Evolutionary conservation across 2,329 filamentous ascomycete genomes (phyloP).

Genomic region (Venturia asperata): DNA sequence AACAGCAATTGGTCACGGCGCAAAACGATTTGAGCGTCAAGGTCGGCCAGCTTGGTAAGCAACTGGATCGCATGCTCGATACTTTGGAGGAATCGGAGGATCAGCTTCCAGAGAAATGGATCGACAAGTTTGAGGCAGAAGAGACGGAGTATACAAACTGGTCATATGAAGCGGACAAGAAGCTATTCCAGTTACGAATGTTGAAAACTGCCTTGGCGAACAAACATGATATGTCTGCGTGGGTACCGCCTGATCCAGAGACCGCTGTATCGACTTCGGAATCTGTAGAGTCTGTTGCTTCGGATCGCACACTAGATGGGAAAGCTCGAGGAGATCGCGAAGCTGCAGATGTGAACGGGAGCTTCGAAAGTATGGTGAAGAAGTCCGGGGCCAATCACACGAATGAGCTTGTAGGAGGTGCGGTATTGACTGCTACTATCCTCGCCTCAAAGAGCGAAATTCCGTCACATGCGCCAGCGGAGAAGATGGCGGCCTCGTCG

Average conservation of each 20-base stretch:
- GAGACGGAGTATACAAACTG: conserved; percentile 75
- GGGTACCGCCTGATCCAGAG: not conserved
- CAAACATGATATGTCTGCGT: not conserved
- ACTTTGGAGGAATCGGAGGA: conserved; percentile 76
- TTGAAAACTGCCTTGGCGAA: conserved; percentile 6
- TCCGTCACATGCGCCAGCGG: not conserved
- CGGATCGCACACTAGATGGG: not conserved
- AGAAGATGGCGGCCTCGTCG: not conserved
- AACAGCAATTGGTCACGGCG: conserved; percentile 39
- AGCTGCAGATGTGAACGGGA: not conserved
- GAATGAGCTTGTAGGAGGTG: not conserved
- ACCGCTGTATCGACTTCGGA: not conserved
- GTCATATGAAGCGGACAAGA: conserved; percentile 69
- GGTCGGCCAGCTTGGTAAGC: conserved; percentile 55
- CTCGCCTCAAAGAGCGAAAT: not conserved
- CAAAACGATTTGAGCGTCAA: conserved; percentile 59
- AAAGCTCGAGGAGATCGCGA: not conserved
- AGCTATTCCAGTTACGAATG: conserved; percentile 37
- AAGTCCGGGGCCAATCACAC: not conserved
- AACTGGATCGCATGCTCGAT: conserved; percentile 81
- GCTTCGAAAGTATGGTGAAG: not conserved
- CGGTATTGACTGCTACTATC: not conserved
- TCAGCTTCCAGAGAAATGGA: conserved; percentile 77
- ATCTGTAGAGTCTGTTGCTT: not conserved
- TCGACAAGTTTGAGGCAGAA: conserved; percentile 74